A percentile compares a stretch with the other conserved stretches of the same genome.
phyloP scores from a whole-genome alignment of 345 rosid genomes.

The Mercurialis annua region DNA sequence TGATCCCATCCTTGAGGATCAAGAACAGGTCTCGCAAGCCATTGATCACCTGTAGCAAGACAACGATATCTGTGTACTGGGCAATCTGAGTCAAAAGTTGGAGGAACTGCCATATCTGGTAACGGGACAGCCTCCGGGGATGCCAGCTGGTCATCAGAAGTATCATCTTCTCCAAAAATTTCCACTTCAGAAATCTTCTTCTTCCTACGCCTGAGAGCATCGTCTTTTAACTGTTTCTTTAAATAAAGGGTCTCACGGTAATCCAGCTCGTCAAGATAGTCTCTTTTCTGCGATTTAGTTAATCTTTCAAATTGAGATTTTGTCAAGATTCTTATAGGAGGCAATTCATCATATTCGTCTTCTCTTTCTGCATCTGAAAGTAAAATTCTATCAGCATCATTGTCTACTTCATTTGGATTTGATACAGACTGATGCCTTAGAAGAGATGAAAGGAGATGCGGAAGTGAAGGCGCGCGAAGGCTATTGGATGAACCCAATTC shows the following conservation, averaged over 20 bases:
- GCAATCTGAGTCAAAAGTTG: conserved; percentile 70
- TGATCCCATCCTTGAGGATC: conserved; percentile 97
- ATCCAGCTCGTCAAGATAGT: conserved; percentile 85
- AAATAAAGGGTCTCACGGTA: conserved; percentile 77
- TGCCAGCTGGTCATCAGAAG: conserved; percentile 30
- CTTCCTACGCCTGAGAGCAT: conserved; percentile 44
- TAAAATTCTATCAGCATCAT: conserved; percentile 47
- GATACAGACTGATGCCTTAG: conserved; percentile 53
- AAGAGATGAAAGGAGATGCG: conserved; percentile 81
- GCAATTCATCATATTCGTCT: conserved; percentile 84
- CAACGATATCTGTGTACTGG: conserved; percentile 65
- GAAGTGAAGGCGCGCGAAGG: conserved; percentile 67
- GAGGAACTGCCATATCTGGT: conserved; percentile 85
- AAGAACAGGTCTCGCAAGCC: conserved; percentile 75
- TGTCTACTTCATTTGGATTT: conserved; percentile 45
- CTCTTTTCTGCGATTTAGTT: conserved; percentile 63
- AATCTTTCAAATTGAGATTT: conserved; percentile 72
- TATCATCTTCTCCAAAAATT: conserved; percentile 23
- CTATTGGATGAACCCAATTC: conserved; percentile 54
- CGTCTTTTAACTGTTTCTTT: conserved; percentile 84
- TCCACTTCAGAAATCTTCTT: conserved; percentile 42
- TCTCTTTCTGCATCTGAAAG: conserved; percentile 55
- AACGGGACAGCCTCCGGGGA: conserved; percentile 52
- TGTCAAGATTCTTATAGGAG: conserved; percentile 72
- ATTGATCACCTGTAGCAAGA: conserved; percentile 50